A percentile compares a stretch with the other conserved stretches of the same genome.
These are phyloP conservation scores for Geotrichum australiense DNA, from an alignment of 1,139 yeast species.

Conservation along the genomic window DNA sequence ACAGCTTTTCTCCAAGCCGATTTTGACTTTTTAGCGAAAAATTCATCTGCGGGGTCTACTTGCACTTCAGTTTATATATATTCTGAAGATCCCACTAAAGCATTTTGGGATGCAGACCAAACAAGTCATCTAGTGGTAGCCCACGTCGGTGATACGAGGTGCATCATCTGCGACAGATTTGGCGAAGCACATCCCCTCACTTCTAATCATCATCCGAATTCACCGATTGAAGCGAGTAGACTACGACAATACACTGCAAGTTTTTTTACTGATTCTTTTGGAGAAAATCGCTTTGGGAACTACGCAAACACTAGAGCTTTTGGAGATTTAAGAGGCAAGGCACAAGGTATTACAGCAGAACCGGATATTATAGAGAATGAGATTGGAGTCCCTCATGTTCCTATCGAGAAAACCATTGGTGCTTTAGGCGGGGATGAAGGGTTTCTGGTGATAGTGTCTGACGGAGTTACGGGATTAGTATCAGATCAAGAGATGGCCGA, in stretches of 20 bases:
- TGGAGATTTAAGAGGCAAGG: conserved; percentile 78
- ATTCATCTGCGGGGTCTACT: conserved; percentile 62
- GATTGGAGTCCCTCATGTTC: conserved; percentile 41
- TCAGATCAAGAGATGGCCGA: conserved; percentile 92
- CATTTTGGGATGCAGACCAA: conserved; percentile 66
- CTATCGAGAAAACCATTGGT: conserved; percentile 34
- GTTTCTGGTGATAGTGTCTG: conserved; percentile 69
- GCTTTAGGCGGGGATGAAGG: conserved; percentile 62
- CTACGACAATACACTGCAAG: conserved; percentile 64
- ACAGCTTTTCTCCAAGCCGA: conserved; percentile 59
- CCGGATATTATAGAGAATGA: conserved; percentile 73
- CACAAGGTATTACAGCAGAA: conserved; percentile 83
- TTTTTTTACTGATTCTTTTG: conserved; percentile 83
- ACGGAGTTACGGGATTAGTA: conserved; percentile 76
- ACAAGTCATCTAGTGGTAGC: conserved; percentile 67
- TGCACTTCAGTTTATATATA: conserved; percentile 73
- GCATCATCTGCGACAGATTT: conserved; percentile 50
- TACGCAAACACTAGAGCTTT: conserved; percentile 90
- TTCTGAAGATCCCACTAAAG: conserved; percentile 37
- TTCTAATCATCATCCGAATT: conserved; percentile 78
- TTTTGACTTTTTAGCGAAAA: conserved; percentile 35
- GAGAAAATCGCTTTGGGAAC: conserved; percentile 77
- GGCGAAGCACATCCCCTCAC: conserved; percentile 80
- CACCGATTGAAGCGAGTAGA: conserved; percentile 69
- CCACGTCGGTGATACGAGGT: conserved; percentile 93